These are phyloP conservation scores for Marvania coccoides DNA, from an alignment of 139 green algal genomes.

Conservation along the genomic window DNA sequence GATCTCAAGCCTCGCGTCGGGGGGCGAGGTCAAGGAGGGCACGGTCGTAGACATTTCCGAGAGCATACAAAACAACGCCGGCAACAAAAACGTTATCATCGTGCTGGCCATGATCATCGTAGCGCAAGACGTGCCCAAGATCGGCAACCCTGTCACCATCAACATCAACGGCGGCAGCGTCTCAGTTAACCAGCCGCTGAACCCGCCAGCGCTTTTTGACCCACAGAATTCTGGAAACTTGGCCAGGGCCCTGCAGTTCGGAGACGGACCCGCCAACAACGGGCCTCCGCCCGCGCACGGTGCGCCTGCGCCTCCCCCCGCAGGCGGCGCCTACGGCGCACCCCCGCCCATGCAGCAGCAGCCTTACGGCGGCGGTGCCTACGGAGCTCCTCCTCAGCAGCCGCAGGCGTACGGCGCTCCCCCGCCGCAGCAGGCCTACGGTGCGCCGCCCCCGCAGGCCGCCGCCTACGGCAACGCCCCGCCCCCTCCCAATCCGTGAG, in stretches of 20 bases:
- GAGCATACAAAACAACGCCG: conserved; percentile 19
- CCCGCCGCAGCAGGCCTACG: not conserved
- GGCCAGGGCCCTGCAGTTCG: too few relatives aligned
- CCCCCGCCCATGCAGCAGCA: not conserved
- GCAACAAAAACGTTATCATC: conserved; percentile 33
- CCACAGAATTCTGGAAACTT: too few relatives aligned
- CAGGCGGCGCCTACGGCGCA: not conserved
- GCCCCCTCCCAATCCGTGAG: not conserved
- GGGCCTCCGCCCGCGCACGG: too few relatives aligned
- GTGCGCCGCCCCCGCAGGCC: not conserved
- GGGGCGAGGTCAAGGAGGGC: conserved; percentile 27
- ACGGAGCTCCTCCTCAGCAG: not conserved
- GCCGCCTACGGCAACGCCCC: not conserved
- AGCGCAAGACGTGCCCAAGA: not conserved
- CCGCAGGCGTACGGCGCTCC: conserved; percentile 9
- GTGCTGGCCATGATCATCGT: conserved; percentile 15
- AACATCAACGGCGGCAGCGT: not conserved
- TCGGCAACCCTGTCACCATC: conserved; percentile 7
- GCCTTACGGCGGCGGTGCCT: not conserved
- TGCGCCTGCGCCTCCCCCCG: too few relatives aligned
- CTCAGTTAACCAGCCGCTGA: too few relatives aligned
- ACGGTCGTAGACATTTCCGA: conserved; percentile 59
- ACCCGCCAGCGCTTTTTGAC: too few relatives aligned
- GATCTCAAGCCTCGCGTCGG: conserved; percentile 50
- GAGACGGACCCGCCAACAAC: not conserved